phyloP scores from a whole-genome alignment of 2,329 filamentous ascomycete species.

The Fusarium gaditjirri region DNA sequence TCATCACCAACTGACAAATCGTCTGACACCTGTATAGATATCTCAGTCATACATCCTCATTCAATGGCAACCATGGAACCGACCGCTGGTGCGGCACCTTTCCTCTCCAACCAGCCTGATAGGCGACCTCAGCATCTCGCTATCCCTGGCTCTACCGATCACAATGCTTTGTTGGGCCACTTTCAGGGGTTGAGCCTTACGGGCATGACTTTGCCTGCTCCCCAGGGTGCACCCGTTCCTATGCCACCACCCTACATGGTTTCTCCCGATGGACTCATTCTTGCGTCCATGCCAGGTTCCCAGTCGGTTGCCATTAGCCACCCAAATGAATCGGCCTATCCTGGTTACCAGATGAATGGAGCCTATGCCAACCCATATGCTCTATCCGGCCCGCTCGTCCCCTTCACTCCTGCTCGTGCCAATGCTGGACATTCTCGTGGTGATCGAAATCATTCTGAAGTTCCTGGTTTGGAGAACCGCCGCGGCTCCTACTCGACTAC shows the following conservation, averaged over 20 bases:
- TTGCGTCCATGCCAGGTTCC: conserved; percentile 50
- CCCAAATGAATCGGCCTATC: conserved; percentile 49
- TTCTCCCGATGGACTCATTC: conserved; percentile 52
- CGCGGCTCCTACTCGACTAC: conserved; percentile 75
- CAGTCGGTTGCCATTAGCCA: conserved; percentile 52
- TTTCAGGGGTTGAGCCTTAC: conserved; percentile 54
- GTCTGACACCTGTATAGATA: conserved; percentile 19
- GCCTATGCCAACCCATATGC: conserved; percentile 53
- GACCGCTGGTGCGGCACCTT: conserved; percentile 46
- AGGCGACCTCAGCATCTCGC: conserved; percentile 47
- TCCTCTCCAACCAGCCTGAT: conserved; percentile 46
- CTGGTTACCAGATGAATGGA: conserved; percentile 47
- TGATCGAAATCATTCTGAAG: conserved; percentile 61
- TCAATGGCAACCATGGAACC: conserved; percentile 51
- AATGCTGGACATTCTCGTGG: conserved; percentile 57
- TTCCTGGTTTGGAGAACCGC: conserved; percentile 72
- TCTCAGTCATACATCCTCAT: conserved; percentile 51
- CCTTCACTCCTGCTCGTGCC: conserved; percentile 64
- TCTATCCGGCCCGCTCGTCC: conserved; percentile 55
- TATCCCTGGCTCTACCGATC: conserved; percentile 47
- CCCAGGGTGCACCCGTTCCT: conserved; percentile 48
- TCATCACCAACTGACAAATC: neutral
- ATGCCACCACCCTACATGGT: conserved; percentile 52
- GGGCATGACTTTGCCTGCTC: conserved; percentile 48
- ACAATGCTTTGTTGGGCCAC: conserved; percentile 47